phyloP scores from a whole-genome alignment of 1,284 basidiomycete genomes.

The Rhodotorula sp. region DNA sequence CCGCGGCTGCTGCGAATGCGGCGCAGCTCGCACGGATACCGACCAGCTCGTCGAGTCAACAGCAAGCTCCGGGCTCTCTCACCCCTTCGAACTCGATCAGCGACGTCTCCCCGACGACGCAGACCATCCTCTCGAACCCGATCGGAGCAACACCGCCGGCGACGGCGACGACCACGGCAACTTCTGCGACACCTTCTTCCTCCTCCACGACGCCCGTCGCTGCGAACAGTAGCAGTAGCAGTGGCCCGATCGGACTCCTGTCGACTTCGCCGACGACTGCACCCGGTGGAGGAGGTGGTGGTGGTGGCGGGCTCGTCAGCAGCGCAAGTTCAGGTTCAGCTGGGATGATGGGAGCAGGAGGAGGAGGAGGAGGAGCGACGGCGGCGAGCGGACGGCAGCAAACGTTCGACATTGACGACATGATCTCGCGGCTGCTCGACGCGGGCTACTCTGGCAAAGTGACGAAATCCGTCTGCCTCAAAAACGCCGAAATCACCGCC shows the following conservation, averaged over 20 bases:
- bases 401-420: slow-evolving; percentile 92
- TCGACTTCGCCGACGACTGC: slow-evolving; percentile 36
- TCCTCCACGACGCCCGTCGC: neutral
- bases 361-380: neutral
- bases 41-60: neutral
- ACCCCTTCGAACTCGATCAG: slow-evolving; percentile 4
- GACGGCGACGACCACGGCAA: neutral
- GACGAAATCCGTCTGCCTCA: slow-evolving; percentile 84
- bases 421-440: slow-evolving; percentile 94
- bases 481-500: slow-evolving; percentile 92
- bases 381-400: slow-evolving; percentile 8
- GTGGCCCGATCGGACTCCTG: slow-evolving; percentile 13
- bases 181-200: neutral
- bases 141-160: slow-evolving; percentile 17
- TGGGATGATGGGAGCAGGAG: neutral
- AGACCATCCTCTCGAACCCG: slow-evolving; percentile 50
- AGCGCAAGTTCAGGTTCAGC: too few relatives aligned
- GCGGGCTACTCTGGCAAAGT: slow-evolving; percentile 98
- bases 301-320: too few relatives aligned
- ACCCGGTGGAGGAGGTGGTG: neutral
- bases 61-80: neutral
- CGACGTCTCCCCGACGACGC: slow-evolving; percentile 49
- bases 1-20: slow-evolving; percentile 6
- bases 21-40: slow-evolving; percentile 2
- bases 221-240: neutral